Percentiles rank a stretch among this genome's conserved stretches.
Conservation (phyloP, 176 grass and related monocot genomes). For the Puya raimondii region DNA sequence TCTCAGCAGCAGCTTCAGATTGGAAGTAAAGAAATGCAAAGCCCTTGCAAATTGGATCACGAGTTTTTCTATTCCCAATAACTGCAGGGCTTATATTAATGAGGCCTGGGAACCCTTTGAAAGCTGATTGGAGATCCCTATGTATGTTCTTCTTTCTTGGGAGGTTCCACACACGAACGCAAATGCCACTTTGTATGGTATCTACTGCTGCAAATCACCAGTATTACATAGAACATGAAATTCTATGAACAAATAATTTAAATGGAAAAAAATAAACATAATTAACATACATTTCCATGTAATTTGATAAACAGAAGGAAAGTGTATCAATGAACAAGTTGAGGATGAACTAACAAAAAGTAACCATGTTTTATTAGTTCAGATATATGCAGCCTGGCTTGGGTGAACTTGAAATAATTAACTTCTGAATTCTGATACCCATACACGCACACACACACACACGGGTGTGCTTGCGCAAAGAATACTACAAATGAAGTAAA, state of each 20-base stretch:
- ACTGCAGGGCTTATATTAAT: constrained; percentile 56
- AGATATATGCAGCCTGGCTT: too few relatives aligned
- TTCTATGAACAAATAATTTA: neutral
- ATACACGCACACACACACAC: too few relatives aligned
- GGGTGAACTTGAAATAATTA: too few relatives aligned
- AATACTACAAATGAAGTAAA: too few relatives aligned
- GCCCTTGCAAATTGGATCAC: constrained; percentile 89
- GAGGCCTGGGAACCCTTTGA: constrained; percentile 72
- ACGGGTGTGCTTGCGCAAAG: too few relatives aligned
- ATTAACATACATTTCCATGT: neutral
- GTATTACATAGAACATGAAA: neutral
- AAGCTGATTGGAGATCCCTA: constrained; percentile 72
- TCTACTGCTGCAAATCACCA: constrained; percentile 15
- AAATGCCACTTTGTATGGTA: constrained; percentile 21
- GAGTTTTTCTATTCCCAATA: constrained; percentile 74
- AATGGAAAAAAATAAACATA: neutral
- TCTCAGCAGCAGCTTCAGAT: constrained; percentile 48
- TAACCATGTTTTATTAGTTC: neutral
- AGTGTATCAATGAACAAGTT: neutral
- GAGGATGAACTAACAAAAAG: neutral
- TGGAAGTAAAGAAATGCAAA: constrained; percentile 70
- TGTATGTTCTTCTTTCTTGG: constrained; percentile 98
- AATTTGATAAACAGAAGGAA: neutral
- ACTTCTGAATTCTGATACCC: too few relatives aligned
- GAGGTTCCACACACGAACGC: constrained; percentile 65